These are phyloP conservation scores for Mycogone perniciosa DNA, from an alignment of 2,329 filamentous ascomycete species.

Conservation along the genomic window DNA sequence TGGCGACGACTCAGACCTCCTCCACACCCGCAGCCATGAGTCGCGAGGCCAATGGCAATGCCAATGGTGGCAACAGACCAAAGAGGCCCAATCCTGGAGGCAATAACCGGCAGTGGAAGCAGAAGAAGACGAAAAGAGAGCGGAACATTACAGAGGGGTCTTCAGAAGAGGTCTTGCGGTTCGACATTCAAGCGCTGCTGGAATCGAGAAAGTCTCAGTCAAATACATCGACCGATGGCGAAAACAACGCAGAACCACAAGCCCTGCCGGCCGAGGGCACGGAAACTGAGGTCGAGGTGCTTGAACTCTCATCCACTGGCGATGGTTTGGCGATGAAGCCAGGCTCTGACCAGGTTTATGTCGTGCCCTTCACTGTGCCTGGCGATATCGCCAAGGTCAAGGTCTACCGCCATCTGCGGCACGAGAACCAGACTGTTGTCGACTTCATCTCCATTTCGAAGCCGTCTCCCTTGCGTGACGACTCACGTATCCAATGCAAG, in stretches of 20 bases:
- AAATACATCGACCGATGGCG: slow-evolving; percentile 22
- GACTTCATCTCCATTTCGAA: slow-evolving; percentile 75
- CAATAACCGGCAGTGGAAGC: slow-evolving; percentile 25
- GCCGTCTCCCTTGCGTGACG: slow-evolving; percentile 70
- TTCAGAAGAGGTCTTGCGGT: slow-evolving; percentile 58
- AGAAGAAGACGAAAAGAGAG: slow-evolving; percentile 52
- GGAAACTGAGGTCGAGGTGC: slow-evolving; percentile 76
- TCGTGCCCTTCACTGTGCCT: slow-evolving; percentile 81
- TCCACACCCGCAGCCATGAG: not conserved
- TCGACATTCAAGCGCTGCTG: slow-evolving; percentile 54
- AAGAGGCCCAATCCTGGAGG: slow-evolving; percentile 20
- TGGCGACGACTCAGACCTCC: slow-evolving; percentile 13
- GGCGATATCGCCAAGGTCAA: slow-evolving; percentile 77
- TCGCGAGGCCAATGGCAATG: slow-evolving; percentile 7
- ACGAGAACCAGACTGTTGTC: slow-evolving; percentile 64
- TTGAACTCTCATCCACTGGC: slow-evolving; percentile 81
- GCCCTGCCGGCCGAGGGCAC: slow-evolving; percentile 59
- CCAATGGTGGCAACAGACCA: slow-evolving; percentile 5
- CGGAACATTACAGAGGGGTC: slow-evolving; percentile 56
- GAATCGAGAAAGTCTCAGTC: slow-evolving; percentile 32
- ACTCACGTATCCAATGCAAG: slow-evolving; percentile 67
- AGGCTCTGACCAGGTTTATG: slow-evolving; percentile 62
- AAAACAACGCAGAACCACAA: slow-evolving; percentile 15
- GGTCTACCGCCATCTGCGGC: slow-evolving; percentile 63
- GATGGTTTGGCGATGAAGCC: slow-evolving; percentile 77